Base-by-base conservation (phyloP, 1,284 basidiomycete genomes). In the Lentinula novae-zelandiae region DNA sequence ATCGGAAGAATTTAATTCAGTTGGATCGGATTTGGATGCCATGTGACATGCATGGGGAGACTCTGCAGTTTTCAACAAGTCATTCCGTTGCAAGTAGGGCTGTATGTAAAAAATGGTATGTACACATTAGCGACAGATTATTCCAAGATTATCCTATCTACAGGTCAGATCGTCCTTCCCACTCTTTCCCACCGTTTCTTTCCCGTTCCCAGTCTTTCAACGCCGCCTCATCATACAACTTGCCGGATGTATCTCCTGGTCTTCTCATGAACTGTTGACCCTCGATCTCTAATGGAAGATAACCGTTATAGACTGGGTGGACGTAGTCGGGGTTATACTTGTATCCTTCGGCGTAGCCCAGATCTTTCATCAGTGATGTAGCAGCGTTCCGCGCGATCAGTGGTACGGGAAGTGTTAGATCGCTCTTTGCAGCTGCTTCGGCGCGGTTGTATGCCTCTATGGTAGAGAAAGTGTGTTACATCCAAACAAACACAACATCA, bases 361-460 rank as follows among this genome's bases (percentile, higher is more conserved):
- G 78, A 17, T 89, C 81, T 68, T 89, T 88, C 92, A 96, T 93
- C 33, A 96, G 72, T 38, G 69, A 73, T 5, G 94, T 96, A 2
- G 94, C 93, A 1, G 93, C 93, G 71, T 96, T 96, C n/a, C 95
- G 82, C 64, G 96, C 81, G 60, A 85, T 80, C 61, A 93, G 67
- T 0, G 95, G 94, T 0, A 96, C 88, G 0, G 87, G 82, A 44
- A 83, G 73, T 0, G 80, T 77, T 49, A 75, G 69, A 63, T 86
- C 81, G 57, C 69, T 66, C 65, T 81, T 81, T 4, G 87, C 88
- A 2, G 84, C 83, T 40, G 73, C 82, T 68, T 86, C 88, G 2
- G 91, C 90, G 20, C 81, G 78, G n/a, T 82, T 82, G 72, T 93
- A 94, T 0, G 85, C 93, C 57, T 85, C 60, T 60, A 36, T 17